phyloP scores from a whole-genome alignment of 805 yeast genomes.

The Pichia cabralensis region DNA sequence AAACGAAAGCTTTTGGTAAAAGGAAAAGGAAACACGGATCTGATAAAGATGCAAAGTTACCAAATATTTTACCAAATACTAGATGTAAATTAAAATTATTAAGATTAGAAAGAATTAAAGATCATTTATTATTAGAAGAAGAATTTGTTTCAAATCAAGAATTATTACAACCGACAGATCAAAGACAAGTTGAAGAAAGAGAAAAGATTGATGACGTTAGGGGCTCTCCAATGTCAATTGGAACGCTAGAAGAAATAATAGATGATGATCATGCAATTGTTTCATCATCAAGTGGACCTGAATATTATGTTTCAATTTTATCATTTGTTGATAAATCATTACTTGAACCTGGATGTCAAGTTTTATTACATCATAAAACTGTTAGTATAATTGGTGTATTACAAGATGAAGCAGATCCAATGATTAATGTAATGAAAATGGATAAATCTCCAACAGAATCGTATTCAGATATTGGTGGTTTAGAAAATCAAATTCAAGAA shows the following conservation, averaged over 20 bases:
- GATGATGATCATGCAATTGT: slow-evolving; percentile 99
- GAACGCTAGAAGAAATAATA: slow-evolving; percentile 91
- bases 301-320: slow-evolving; percentile 89
- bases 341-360: slow-evolving; percentile 95
- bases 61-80: slow-evolving; percentile 82
- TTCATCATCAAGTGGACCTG: slow-evolving; percentile 91
- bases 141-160: slow-evolving; percentile 94
- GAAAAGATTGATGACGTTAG: slow-evolving; percentile 91
- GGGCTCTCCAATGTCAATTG: slow-evolving; percentile 94
- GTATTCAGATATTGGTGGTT: slow-evolving; percentile 95
- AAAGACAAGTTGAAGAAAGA: slow-evolving; percentile 91
- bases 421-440: slow-evolving; percentile 95
- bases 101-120: slow-evolving; percentile 93
- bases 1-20: slow-evolving; percentile 75
- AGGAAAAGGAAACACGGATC: slow-evolving; percentile 84
- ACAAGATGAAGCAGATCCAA: slow-evolving; percentile 96
- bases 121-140: slow-evolving; percentile 88
- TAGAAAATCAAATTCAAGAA: slow-evolving; percentile 93
- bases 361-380: slow-evolving; percentile 87
- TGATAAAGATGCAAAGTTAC: slow-evolving; percentile 61
- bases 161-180: slow-evolving; percentile 90
- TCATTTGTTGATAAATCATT: slow-evolving; percentile 95
- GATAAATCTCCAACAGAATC: slow-evolving; percentile 97
- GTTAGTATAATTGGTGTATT: slow-evolving; percentile 96
- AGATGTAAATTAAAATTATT: slow-evolving; percentile 86